phyloP scores from a whole-genome alignment of 768 basidiomycete species.

The Panaeolus papilionaceus region DNA sequence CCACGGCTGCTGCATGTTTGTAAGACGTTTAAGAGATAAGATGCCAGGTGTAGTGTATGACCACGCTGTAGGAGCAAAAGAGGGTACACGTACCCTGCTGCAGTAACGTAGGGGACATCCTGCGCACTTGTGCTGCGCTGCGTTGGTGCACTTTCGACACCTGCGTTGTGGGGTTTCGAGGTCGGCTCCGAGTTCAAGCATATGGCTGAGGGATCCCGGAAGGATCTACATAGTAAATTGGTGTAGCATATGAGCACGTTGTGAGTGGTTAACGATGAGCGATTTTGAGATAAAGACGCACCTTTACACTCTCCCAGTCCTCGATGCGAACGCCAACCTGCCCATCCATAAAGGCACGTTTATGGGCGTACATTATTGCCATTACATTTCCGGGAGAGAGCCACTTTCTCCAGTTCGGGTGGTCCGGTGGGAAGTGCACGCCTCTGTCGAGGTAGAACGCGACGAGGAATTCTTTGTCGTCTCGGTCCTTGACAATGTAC shows the following conservation, averaged over 20 bases:
- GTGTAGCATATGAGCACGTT: background rate
- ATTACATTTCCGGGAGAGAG: constrained; percentile 30
- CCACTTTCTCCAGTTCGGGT: constrained; percentile 19
- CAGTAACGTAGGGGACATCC: constrained; percentile 31
- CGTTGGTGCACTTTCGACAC: constrained; percentile 26
- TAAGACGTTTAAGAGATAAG: background rate
- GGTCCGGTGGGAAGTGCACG: constrained; percentile 11
- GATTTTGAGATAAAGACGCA: constrained; percentile 17
- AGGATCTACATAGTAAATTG: constrained; percentile 24
- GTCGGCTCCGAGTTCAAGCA: constrained; percentile 28
- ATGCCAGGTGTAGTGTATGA: background rate
- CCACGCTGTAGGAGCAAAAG: background rate
- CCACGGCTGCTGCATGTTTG: background rate
- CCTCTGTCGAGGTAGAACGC: constrained; percentile 31
- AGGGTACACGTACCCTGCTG: constrained; percentile 25
- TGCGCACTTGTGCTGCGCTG: constrained; percentile 22
- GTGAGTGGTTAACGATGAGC: background rate
- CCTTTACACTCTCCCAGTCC: constrained; percentile 32
- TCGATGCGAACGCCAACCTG: constrained; percentile 35
- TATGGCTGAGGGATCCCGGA: constrained; percentile 27
- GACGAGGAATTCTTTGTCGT: constrained; percentile 27
- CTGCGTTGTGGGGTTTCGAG: constrained; percentile 16
- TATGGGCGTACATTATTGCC: constrained; percentile 36
- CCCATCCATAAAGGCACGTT: constrained; percentile 35
- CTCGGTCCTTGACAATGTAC: constrained; percentile 34